Evolutionary conservation across 106 monocot species (phyloP).

Genomic region (Cymbidium sinense): DNA sequence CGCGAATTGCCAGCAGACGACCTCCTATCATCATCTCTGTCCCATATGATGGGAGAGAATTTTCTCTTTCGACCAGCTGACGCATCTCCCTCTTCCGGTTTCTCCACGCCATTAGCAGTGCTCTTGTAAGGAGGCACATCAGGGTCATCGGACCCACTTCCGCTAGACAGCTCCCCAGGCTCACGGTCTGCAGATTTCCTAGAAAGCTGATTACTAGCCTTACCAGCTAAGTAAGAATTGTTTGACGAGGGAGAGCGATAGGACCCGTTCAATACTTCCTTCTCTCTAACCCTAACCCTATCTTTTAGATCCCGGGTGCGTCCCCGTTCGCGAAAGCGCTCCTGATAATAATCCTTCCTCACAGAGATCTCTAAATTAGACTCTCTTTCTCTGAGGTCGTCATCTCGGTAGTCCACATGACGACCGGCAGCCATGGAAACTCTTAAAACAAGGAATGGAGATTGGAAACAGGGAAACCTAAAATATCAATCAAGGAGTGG

Average conservation of each 20-base stretch:
- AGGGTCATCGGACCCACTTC: slow-evolving; percentile 34
- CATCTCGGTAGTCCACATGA: slow-evolving; percentile 23
- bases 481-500: neutral
- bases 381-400: slow-evolving; percentile 23
- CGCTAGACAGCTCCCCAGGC: slow-evolving; percentile 51
- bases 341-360: slow-evolving; percentile 20
- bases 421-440: slow-evolving; percentile 47
- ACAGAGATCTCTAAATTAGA: slow-evolving; percentile 14
- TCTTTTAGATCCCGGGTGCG: slow-evolving; percentile 7
- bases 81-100: neutral
- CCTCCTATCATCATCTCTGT: slow-evolving; percentile 19
- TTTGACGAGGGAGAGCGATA: slow-evolving; percentile 7
- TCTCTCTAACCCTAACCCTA: slow-evolving; percentile 12
- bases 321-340: slow-evolving; percentile 6
- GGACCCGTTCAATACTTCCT: slow-evolving; percentile 14
- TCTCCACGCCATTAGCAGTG: slow-evolving; percentile 4
- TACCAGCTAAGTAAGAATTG: slow-evolving; percentile 2
- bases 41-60: slow-evolving; percentile 51
- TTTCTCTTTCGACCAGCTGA: slow-evolving; percentile 49
- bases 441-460: neutral
- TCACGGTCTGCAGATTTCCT: slow-evolving; percentile 32
- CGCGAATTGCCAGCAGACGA: neutral
- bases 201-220: neutral
- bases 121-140: neutral
- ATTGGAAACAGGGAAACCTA: neutral